phyloP scores from a whole-genome alignment of 768 basidiomycete genomes.

The Xerocomellus chrysenteron region DNA sequence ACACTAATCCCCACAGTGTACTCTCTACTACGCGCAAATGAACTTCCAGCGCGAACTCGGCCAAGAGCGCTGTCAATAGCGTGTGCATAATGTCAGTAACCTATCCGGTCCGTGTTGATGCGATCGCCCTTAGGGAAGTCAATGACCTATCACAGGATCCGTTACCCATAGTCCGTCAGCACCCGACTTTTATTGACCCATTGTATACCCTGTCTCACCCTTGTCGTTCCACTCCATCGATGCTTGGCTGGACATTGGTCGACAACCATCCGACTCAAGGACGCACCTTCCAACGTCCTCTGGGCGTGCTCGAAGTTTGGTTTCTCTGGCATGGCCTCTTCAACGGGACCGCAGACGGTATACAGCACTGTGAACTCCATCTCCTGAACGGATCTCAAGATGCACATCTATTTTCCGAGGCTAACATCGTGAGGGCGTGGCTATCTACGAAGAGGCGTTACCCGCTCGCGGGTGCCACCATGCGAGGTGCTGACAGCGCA shows the following conservation, averaged over 20 bases:
- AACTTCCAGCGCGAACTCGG: too few relatives aligned
- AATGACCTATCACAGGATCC: too few relatives aligned
- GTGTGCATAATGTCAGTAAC: too few relatives aligned
- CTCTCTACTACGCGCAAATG: too few relatives aligned
- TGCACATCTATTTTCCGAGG: constrained; percentile 25
- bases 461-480: constrained; percentile 46
- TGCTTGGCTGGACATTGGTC: constrained; percentile 14
- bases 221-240: not conserved
- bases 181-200: not conserved
- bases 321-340: constrained; percentile 45
- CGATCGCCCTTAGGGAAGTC: too few relatives aligned
- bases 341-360: constrained; percentile 44
- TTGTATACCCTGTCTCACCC: not conserved
- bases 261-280: not conserved
- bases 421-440: constrained; percentile 46
- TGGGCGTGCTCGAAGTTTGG: constrained; percentile 40
- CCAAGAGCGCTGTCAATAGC: too few relatives aligned
- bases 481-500: constrained; percentile 24
- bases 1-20: too few relatives aligned
- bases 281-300: constrained; percentile 34
- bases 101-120: too few relatives aligned
- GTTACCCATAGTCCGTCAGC: too few relatives aligned
- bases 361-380: constrained; percentile 31
- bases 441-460: constrained; percentile 44
- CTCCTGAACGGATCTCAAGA: constrained; percentile 28